phyloP scores from a whole-genome alignment of 768 basidiomycete species.

The Amanita thiersii region DNA sequence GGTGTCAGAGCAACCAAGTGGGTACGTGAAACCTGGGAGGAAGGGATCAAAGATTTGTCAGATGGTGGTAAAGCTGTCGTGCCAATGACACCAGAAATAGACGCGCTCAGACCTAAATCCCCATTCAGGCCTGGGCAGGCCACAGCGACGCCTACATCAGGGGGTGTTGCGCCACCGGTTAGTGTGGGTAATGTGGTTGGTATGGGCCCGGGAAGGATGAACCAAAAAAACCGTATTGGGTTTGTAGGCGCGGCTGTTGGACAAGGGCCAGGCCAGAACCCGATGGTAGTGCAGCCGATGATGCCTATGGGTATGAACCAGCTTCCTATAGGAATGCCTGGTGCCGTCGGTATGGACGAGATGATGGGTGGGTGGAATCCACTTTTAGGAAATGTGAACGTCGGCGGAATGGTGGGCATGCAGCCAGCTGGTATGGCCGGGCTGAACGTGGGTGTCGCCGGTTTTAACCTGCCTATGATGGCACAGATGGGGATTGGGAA shows the following conservation, averaged over 20 bases:
- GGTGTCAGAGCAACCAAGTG: constrained; percentile 40
- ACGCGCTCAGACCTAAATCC: constrained; percentile 78
- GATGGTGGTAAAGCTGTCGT: constrained; percentile 54
- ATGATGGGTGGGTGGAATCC: constrained; percentile 30
- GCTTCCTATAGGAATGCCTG: constrained; percentile 6
- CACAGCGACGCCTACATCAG: constrained; percentile 8
- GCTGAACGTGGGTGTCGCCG: constrained; percentile 19
- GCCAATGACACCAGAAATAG: constrained; percentile 73
- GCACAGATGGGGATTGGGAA: constrained; percentile 18
- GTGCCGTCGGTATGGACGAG: constrained; percentile 23
- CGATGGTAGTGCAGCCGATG: constrained; percentile 29
- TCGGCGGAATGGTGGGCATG: constrained; percentile 20
- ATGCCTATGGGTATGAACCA: constrained; percentile 29
- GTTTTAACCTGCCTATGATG: constrained; percentile 21
- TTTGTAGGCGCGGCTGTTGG: constrained; percentile 6
- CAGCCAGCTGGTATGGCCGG: constrained; percentile 16
- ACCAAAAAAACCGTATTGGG: constrained; percentile 10
- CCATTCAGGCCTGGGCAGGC: constrained; percentile 42
- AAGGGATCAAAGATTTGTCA: constrained; percentile 46
- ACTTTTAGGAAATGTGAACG: constrained; percentile 22
- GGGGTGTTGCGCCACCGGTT: background rate
- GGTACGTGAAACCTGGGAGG: constrained; percentile 61
- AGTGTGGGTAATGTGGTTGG: constrained; percentile 11
- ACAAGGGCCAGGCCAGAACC: constrained; percentile 14
- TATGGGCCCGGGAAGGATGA: constrained; percentile 11